Conservation (phyloP, 2,329 filamentous ascomycete species). For the Atkinsonella hypoxylon region DNA sequence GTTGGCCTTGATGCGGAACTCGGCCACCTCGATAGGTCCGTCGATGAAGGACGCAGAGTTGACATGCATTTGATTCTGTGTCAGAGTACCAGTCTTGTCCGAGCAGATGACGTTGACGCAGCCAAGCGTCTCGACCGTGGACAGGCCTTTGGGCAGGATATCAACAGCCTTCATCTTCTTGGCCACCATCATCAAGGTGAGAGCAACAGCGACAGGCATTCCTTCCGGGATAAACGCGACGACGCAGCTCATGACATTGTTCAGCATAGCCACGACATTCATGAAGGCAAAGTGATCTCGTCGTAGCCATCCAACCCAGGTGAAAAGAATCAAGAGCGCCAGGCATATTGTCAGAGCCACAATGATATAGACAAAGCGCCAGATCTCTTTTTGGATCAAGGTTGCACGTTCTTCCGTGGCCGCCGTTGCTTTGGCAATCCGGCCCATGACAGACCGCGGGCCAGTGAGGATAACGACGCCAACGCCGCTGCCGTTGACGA, state of each 20-base stretch:
- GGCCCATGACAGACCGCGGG: constrained; percentile 27
- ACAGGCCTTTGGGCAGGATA: constrained; percentile 29
- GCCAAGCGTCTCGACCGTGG: constrained; percentile 30
- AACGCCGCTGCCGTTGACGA: constrained; percentile 27
- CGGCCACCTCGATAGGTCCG: constrained; percentile 15
- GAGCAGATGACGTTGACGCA: constrained; percentile 33
- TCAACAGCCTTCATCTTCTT: constrained; percentile 29
- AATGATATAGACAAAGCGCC: constrained; percentile 31
- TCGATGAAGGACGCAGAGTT: constrained; percentile 26
- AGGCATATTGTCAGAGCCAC: constrained; percentile 25
- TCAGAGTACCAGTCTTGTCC: constrained; percentile 30
- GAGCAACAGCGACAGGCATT: constrained; percentile 26
- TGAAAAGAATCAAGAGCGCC: constrained; percentile 29
- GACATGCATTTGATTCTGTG: constrained; percentile 33
- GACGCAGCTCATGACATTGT: constrained; percentile 32
- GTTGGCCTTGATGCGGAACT: constrained; percentile 14
- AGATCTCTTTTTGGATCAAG: constrained; percentile 30
- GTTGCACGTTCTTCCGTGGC: constrained; percentile 25
- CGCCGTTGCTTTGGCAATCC: constrained; percentile 25
- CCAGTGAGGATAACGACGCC: constrained; percentile 30
- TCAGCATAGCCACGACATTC: constrained; percentile 30
- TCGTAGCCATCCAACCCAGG: constrained; percentile 31
- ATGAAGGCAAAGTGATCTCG: constrained; percentile 25
- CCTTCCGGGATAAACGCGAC: constrained; percentile 29
- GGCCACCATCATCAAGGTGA: constrained; percentile 31